Evolutionary conservation across 441 rosid genomes (phyloP), one percentile per base, ranked within the genome.

Genomic region (Adansonia gregorii): DNA sequence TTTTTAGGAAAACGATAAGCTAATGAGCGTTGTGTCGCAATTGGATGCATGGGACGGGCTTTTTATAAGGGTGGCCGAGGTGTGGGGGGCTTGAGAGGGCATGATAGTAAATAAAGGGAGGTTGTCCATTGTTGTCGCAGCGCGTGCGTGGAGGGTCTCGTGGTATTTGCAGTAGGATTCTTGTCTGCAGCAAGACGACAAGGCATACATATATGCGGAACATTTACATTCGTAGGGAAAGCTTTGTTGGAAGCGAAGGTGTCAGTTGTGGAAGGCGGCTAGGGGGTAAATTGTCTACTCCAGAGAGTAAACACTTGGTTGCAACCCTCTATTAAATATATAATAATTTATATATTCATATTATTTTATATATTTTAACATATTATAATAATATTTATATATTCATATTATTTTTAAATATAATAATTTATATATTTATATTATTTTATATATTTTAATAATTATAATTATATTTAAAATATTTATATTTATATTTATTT

Each of bases 121-220:
- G 73, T 79, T 86, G 89, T 85, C 89, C 79, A 78, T 75, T 60
- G 88, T 45, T 89, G 91, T 89, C 89, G 80, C 83, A 48, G 82
- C 82, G 89, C 88, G 85, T 84, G 91, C 86, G 74, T 43, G 3
- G 81, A 65, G 46, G 75, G 68, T 64, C 64, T 78, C 67, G 80
- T 31, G 70, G 74, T 35, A 39, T 71, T 76, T 71, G 90, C 46
- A 14, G 35, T 35, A 63, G 19, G 85, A 84, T 83, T 46, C 54
- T 54, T 85, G 89, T 84, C 89, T 84, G 84, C 67, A 51, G 8
- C 43, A 22, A 61, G 58, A 77, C 15, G 76, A n/a, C 9, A 64
- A 19, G 4, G 39, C 68, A 64, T 35, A 35, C 39, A 35, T 35
- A 35, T 35, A 35, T 35, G 0, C 39, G 39, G 39, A 35, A 35